Percentiles rank a stretch among this genome's conserved stretches.
phyloP scores from a whole-genome alignment of 768 basidiomycete genomes.

The Tylopilus plumbeoviolaceoides region DNA sequence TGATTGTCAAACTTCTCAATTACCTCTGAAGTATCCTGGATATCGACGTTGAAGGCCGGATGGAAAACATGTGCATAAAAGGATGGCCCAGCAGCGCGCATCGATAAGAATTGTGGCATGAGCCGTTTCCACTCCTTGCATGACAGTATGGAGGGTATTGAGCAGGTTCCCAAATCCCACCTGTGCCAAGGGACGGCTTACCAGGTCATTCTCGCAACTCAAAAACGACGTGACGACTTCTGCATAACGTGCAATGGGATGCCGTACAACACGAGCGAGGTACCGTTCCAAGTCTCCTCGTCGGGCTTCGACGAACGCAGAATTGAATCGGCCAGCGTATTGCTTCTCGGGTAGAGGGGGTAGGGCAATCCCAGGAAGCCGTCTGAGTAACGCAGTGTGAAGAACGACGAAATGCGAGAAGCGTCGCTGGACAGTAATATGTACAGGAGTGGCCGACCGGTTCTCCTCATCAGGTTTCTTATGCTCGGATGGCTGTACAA shows the following conservation, averaged over 20 bases:
- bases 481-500: slow-evolving; percentile 15
- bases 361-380: slow-evolving; percentile 72
- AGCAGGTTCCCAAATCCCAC: neutral
- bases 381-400: slow-evolving; percentile 62
- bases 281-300: slow-evolving; percentile 81
- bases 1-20: slow-evolving; percentile 64
- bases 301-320: slow-evolving; percentile 79
- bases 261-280: slow-evolving; percentile 61
- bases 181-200: slow-evolving; percentile 36
- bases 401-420: slow-evolving; percentile 84
- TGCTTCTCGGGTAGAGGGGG: slow-evolving; percentile 85
- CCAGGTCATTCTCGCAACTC: slow-evolving; percentile 68
- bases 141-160: neutral
- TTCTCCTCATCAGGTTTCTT: slow-evolving; percentile 16
- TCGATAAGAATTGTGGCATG: slow-evolving; percentile 54
- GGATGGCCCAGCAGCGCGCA: slow-evolving; percentile 64
- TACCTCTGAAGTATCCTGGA: slow-evolving; percentile 59
- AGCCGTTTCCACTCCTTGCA: slow-evolving; percentile 68
- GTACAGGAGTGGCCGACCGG: slow-evolving; percentile 37
- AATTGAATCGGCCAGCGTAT: slow-evolving; percentile 75
- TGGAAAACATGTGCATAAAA: slow-evolving; percentile 82
- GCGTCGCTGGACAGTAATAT: slow-evolving; percentile 74
- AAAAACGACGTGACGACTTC: slow-evolving; percentile 81
- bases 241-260: slow-evolving; percentile 73
- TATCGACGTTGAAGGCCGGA: slow-evolving; percentile 79